Percentiles rank a stretch among this genome's conserved stretches.
Evolutionary conservation across 495 filamentous ascomycete genomes (phyloP).

Genomic region (Antarctomyces pellizariae): DNA sequence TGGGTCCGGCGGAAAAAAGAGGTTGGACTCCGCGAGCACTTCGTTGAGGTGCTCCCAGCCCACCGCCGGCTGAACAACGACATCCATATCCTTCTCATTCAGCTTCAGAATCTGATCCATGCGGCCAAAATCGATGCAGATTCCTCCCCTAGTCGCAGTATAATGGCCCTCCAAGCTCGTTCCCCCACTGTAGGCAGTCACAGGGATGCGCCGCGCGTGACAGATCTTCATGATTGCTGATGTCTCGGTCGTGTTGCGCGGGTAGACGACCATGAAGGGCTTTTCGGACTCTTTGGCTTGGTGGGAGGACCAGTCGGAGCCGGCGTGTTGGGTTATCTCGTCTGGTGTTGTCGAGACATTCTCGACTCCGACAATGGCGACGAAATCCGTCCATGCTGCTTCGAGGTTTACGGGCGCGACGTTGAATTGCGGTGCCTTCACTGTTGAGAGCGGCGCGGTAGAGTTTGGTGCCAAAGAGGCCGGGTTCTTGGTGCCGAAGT

Average conservation of each 20-base stretch:
- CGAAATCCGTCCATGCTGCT: slow-evolving; percentile 85
- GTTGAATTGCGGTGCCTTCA: slow-evolving; percentile 42
- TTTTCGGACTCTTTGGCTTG: slow-evolving; percentile 18
- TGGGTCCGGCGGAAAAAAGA: slow-evolving; percentile 72
- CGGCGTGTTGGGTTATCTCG: slow-evolving; percentile 49
- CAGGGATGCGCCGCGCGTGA: slow-evolving; percentile 42
- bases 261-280: slow-evolving; percentile 42
- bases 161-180: slow-evolving; percentile 67
- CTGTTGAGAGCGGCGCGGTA: slow-evolving; percentile 40
- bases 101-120: slow-evolving; percentile 53
- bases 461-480: slow-evolving; percentile 38
- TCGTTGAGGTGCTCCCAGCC: slow-evolving; percentile 66
- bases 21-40: slow-evolving; percentile 34
- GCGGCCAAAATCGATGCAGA: slow-evolving; percentile 51
- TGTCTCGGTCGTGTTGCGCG: slow-evolving; percentile 44
- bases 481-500: slow-evolving; percentile 38
- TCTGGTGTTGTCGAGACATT: slow-evolving; percentile 54
- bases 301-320: slow-evolving; percentile 80
- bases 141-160: slow-evolving; percentile 47
- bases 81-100: slow-evolving; percentile 55
- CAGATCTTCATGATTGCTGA: slow-evolving; percentile 51
- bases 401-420: slow-evolving; percentile 53
- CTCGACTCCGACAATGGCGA: slow-evolving; percentile 56
- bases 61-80: slow-evolving; percentile 59
- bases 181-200: slow-evolving; percentile 53